Evolutionary conservation across 495 filamentous ascomycete genomes (phyloP).

Genomic region (Penicillium parvum): DNA sequence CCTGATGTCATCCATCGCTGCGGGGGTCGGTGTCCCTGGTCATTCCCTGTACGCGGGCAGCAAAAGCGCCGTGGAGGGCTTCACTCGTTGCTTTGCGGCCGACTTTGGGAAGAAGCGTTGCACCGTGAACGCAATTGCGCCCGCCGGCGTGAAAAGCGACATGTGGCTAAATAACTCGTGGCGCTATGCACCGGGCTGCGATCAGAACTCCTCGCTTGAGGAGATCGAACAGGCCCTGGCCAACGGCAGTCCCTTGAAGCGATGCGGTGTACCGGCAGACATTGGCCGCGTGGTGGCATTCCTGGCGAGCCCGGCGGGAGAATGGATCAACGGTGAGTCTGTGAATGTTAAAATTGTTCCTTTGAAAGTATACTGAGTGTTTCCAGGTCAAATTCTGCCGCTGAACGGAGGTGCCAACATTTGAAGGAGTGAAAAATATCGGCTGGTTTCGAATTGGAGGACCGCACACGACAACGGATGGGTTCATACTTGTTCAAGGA

Average conservation of each 20-base stretch:
- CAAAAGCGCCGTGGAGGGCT: slow-evolving; percentile 77
- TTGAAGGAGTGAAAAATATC: slow-evolving; percentile 5
- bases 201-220: slow-evolving; percentile 34
- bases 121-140: slow-evolving; percentile 73
- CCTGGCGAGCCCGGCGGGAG: slow-evolving; percentile 50
- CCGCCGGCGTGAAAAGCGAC: slow-evolving; percentile 74
- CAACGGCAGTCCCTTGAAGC: slow-evolving; percentile 43
- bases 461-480: too few species aligned
- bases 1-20: slow-evolving; percentile 53
- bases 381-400: slow-evolving; percentile 30
- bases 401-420: slow-evolving; percentile 35
- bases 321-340: slow-evolving; percentile 58
- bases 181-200: slow-evolving; percentile 56
- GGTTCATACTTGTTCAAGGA: too few species aligned
- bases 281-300: slow-evolving; percentile 56
- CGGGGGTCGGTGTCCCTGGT: slow-evolving; percentile 57
- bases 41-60: slow-evolving; percentile 72
- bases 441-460: too few species aligned
- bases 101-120: slow-evolving; percentile 70
- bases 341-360: slow-evolving; percentile 5
- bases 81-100: slow-evolving; percentile 67
- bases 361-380: neutral
- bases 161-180: slow-evolving; percentile 67
- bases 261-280: slow-evolving; percentile 53
- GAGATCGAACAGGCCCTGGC: slow-evolving; percentile 41